Conservation (phyloP, 768 basidiomycete genomes). For the Gloeostereum incarnatum region DNA sequence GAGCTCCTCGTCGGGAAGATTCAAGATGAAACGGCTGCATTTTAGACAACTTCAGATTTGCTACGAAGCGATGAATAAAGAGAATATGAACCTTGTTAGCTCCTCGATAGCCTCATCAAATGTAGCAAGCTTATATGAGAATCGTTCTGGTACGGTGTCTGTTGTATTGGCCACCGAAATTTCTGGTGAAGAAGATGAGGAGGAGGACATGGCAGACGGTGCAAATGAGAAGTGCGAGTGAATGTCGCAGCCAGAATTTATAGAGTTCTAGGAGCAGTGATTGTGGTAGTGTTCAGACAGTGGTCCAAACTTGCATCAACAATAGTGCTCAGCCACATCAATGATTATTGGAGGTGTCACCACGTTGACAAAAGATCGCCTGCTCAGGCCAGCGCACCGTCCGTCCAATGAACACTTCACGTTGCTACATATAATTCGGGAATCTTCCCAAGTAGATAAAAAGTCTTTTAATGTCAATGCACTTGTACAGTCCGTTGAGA, state of each 20-base stretch:
- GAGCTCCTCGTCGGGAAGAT: slow-evolving; percentile 90
- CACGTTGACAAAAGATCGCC: too few relatives aligned
- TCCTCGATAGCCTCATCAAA: slow-evolving; percentile 88
- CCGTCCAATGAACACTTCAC: too few relatives aligned
- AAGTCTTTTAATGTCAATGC: too few relatives aligned
- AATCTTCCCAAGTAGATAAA: too few relatives aligned
- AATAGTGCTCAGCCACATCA: too few relatives aligned
- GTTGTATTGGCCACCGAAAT: slow-evolving; percentile 36
- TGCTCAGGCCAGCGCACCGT: too few relatives aligned
- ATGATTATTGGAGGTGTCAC: too few relatives aligned
- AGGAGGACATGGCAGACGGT: slow-evolving; percentile 53
- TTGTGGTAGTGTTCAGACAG: slow-evolving; percentile 15
- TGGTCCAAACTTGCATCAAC: too few relatives aligned
- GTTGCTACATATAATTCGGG: too few relatives aligned
- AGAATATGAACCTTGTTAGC: slow-evolving; percentile 62
- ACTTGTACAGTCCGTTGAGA: too few relatives aligned
- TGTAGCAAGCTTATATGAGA: slow-evolving; percentile 63
- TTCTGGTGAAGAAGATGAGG: slow-evolving; percentile 75
- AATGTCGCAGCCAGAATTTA: neutral
- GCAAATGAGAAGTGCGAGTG: slow-evolving; percentile 19
- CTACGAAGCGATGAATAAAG: slow-evolving; percentile 5
- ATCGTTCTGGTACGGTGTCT: slow-evolving; percentile 24
- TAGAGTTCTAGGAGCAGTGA: slow-evolving; percentile 13
- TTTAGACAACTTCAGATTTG: slow-evolving; percentile 8
- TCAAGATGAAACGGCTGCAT: slow-evolving; percentile 86